Conservation (phyloP, 163 green algal genomes). For the Scenedesmus sp. region DNA sequence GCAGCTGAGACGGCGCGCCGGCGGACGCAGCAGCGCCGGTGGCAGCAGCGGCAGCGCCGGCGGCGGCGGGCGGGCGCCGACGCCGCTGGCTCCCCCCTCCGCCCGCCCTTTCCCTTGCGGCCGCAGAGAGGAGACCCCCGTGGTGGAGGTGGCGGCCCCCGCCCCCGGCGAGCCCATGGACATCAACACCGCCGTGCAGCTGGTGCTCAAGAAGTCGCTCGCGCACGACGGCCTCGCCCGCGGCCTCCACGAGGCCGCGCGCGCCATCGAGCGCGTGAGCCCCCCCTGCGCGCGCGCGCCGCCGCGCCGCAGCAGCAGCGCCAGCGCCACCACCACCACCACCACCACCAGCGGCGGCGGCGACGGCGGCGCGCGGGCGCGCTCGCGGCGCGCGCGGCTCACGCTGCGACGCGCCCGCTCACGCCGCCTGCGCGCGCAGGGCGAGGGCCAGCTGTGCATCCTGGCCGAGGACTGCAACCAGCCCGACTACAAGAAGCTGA, state of each 20-base stretch:
- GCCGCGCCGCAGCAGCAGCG: neutral
- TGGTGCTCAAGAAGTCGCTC: slow-evolving; percentile 98
- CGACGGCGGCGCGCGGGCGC: neutral
- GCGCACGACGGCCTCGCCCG: slow-evolving; percentile 95
- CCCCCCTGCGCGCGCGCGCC: neutral
- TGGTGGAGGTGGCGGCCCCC: slow-evolving; percentile 64
- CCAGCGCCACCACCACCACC: neutral
- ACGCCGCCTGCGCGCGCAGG: slow-evolving; percentile 43
- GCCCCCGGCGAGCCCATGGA: slow-evolving; percentile 94
- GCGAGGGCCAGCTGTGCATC: slow-evolving; percentile 95
- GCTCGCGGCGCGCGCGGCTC: too few relatives aligned
- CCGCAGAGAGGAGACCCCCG: slow-evolving; percentile 65
- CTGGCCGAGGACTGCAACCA: slow-evolving; percentile 99
- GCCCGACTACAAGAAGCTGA: slow-evolving; percentile 99
- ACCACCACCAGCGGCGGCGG: neutral
- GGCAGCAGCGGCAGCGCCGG: neutral
- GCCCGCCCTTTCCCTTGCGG: neutral
- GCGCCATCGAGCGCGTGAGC: slow-evolving; percentile 72
- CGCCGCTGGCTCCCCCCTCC: neutral
- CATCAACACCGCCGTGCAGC: slow-evolving; percentile 93
- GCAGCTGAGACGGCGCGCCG: neutral
- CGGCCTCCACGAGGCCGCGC: slow-evolving; percentile 92
- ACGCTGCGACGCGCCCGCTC: neutral
- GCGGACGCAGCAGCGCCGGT: too few relatives aligned
- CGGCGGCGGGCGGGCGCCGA: too few relatives aligned